Base-by-base conservation (phyloP, 352 stramenopile species). In the Globisporangium parvum region DNA sequence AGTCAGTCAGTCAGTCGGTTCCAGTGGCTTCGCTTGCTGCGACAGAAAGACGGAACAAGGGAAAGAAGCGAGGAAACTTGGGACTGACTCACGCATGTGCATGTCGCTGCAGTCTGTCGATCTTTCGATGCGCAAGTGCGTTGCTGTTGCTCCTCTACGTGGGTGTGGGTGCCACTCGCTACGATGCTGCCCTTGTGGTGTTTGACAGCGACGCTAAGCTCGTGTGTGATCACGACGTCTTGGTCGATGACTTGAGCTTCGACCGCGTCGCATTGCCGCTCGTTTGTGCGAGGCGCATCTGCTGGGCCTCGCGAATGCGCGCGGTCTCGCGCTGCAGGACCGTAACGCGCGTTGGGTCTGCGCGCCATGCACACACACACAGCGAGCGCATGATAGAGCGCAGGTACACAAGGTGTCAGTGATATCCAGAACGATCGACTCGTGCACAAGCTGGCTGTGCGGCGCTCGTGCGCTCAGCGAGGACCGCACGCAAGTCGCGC, bases 221-320 rank as follows among this genome's bases (percentile, higher is more conserved):
- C 8, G 6, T 12, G 31, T 2, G 31, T 37, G 31, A 20, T 44
- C 39, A 44, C 39, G 39, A 44, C 37, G 17, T 6, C 37, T 24
- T 62, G 18, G 53, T 35, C 6, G 53, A 41, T 26, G 39, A n/a
- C 46, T 58, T 55, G 62, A 47, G 75, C 39, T 60, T 71, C 55
- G 54, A 6, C 18, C 23, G n/a, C 42, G 21, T 2, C 45, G 37
- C 20, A 10, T n/a, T n/a, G n/a, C n/a, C n/a, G n/a, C 8, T 20
- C 44, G 71, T 77, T 51, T 66, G 47, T n/a, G 66, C 51, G 18
- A 82, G 62, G 2, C 60, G 61, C 54, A 69, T 54, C 42, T 88
- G 80, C 66, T 90, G 80, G 55, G 73, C 56, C 20, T 72, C 53
- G 21, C 80, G 75, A 51, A 90, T 67, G 35, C 75, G 77, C 15